These are phyloP conservation scores for Datisca glomerata DNA, from an alignment of 306 rosid species.

Conservation along the genomic window DNA sequence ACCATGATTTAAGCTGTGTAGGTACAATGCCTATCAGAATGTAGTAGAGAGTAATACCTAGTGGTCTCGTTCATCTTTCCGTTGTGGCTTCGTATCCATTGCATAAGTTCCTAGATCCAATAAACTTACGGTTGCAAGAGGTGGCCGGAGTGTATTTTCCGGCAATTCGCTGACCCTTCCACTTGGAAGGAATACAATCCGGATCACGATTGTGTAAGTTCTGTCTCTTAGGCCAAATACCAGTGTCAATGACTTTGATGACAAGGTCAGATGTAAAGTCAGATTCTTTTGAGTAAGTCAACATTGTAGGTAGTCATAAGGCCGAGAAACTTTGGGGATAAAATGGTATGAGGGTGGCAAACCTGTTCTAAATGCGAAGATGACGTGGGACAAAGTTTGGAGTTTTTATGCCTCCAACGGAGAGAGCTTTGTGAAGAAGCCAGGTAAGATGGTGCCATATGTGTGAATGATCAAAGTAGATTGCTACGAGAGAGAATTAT, in stretches of 20 bases:
- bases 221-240: conserved; percentile 73
- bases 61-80: conserved; percentile 69
- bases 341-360: conserved; percentile 61
- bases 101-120: conserved; percentile 64
- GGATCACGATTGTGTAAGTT: conserved; percentile 60
- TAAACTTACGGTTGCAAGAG: conserved; percentile 61
- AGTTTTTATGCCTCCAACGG: conserved; percentile 33
- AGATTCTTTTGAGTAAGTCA: conserved; percentile 66
- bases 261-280: conserved; percentile 90
- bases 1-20: conserved; percentile 84
- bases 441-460: conserved; percentile 57
- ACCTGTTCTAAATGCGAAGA: conserved; percentile 55
- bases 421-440: conserved; percentile 67
- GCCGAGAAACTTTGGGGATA: conserved; percentile 79
- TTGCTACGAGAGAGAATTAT: too few relatives aligned
- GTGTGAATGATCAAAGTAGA: conserved; percentile 43
- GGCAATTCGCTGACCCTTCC: conserved; percentile 64
- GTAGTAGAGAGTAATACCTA: conserved; percentile 57
- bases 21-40: conserved; percentile 84
- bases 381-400: conserved; percentile 29
- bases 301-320: conserved; percentile 42
- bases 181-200: conserved; percentile 53
- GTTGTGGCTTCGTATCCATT: conserved; percentile 61
- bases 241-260: conserved; percentile 78
- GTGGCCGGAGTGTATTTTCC: conserved; percentile 33